phyloP scores from a whole-genome alignment of 306 rosid genomes.

The Malus orientalis region DNA sequence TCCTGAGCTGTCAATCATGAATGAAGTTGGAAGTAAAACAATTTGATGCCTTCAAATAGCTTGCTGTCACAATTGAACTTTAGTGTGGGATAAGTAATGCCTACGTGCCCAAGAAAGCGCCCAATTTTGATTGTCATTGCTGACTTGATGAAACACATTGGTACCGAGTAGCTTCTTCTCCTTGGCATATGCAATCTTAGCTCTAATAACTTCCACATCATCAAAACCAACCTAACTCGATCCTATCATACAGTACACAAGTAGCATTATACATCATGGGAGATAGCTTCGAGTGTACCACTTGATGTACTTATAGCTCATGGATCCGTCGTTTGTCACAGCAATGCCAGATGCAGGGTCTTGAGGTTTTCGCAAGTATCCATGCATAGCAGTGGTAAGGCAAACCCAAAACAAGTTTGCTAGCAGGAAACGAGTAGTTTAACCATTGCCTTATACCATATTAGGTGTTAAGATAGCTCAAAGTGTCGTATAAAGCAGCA shows the following conservation, averaged over 20 bases:
- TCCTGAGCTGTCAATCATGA: constrained; percentile 13
- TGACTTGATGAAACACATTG: constrained; percentile 26
- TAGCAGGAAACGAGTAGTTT: constrained; percentile 7
- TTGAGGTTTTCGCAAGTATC: too few species aligned
- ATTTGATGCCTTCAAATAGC: not conserved
- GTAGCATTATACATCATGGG: constrained; percentile 14
- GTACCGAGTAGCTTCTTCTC: constrained; percentile 26
- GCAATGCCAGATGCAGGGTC: constrained; percentile 8
- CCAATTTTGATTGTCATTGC: constrained; percentile 28
- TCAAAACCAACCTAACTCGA: constrained; percentile 37
- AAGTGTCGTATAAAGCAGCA: constrained; percentile 18
- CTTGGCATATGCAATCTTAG: constrained; percentile 35
- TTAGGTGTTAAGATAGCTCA: constrained; percentile 4
- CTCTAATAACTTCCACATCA: constrained; percentile 29
- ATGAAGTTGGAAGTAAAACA: not conserved
- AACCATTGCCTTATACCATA: constrained; percentile 27
- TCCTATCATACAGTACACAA: constrained; percentile 29
- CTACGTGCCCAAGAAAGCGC: constrained; percentile 38
- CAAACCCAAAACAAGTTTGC: constrained; percentile 29
- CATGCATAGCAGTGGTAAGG: constrained; percentile 38
- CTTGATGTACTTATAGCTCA: constrained; percentile 26
- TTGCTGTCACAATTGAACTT: not conserved
- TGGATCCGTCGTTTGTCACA: constrained; percentile 1
- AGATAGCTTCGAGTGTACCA: not conserved
- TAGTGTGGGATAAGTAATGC: not conserved